phyloP scores from a whole-genome alignment of 2,329 filamentous ascomycete species.

The Zarea fungicola region DNA sequence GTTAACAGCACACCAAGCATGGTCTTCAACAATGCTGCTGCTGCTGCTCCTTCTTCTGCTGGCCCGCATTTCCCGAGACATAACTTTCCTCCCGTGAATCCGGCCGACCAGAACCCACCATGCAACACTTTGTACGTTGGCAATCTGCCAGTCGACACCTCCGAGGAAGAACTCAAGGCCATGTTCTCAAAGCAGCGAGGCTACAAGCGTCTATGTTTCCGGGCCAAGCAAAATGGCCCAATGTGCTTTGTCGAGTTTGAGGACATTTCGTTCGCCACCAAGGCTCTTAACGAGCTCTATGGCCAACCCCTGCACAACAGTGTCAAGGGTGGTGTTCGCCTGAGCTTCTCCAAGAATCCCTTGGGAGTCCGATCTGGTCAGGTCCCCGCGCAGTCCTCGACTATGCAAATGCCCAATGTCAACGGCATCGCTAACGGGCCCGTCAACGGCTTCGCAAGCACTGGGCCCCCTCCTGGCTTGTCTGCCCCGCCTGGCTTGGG shows the following conservation, averaged over 20 bases:
- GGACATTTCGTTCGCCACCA: constrained; percentile 85
- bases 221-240: constrained; percentile 89
- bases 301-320: constrained; percentile 85
- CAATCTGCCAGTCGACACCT: constrained; percentile 89
- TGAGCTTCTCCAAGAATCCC: constrained; percentile 97
- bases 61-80: constrained; percentile 53
- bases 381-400: constrained; percentile 37
- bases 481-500: constrained; percentile 67
- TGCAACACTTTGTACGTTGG: constrained; percentile 98
- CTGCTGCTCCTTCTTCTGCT: constrained; percentile 43
- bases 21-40: constrained; percentile 25
- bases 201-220: constrained; percentile 92
- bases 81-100: constrained; percentile 81
- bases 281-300: constrained; percentile 84
- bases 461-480: constrained; percentile 77
- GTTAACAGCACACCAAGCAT: constrained; percentile 33
- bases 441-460: constrained; percentile 60
- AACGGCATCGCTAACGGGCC: constrained; percentile 39
- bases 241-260: constrained; percentile 99
- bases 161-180: constrained; percentile 90
- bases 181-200: constrained; percentile 91
- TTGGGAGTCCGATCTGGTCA: constrained; percentile 83
- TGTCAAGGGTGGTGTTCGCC: constrained; percentile 85
- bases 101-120: constrained; percentile 91
- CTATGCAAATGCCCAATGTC: constrained; percentile 47